Evolutionary conservation across 768 basidiomycete species (phyloP).

Genomic region (Mycena alexandri): DNA sequence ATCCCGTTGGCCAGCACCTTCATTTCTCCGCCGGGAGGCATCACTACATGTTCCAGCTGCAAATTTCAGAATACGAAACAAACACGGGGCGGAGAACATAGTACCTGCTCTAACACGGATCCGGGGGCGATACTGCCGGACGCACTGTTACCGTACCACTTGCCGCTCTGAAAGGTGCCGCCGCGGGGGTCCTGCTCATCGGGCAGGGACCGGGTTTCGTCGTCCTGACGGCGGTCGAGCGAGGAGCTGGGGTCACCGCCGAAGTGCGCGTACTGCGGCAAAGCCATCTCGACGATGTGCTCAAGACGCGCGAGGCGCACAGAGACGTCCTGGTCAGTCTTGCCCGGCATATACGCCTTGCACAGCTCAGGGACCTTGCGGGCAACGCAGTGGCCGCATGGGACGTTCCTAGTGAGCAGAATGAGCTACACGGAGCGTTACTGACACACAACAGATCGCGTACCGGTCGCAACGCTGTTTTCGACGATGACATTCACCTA

Average conservation of each 20-base stretch:
- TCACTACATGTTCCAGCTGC: slow-evolving; percentile 68
- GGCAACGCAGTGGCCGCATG: slow-evolving; percentile 72
- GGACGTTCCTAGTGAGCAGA: slow-evolving; percentile 32
- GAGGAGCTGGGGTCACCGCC: slow-evolving; percentile 46
- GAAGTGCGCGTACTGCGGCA: slow-evolving; percentile 78
- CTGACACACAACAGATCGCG: neutral
- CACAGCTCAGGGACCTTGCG: slow-evolving; percentile 91
- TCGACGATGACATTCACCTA: slow-evolving; percentile 78
- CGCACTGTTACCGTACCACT: slow-evolving; percentile 88
- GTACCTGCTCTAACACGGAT: slow-evolving; percentile 83
- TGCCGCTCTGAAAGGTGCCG: slow-evolving; percentile 85
- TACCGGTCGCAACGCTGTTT: slow-evolving; percentile 93
- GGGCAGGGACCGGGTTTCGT: slow-evolving; percentile 77
- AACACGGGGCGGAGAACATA: slow-evolving; percentile 19
- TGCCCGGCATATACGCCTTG: slow-evolving; percentile 90
- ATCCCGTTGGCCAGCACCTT: neutral
- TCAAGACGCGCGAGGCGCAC: slow-evolving; percentile 82
- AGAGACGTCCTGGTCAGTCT: slow-evolving; percentile 84
- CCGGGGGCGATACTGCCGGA: slow-evolving; percentile 87
- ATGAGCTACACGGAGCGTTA: neutral
- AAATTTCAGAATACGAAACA: slow-evolving; percentile 14
- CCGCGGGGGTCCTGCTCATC: slow-evolving; percentile 84
- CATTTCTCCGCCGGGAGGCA: slow-evolving; percentile 50
- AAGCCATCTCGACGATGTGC: slow-evolving; percentile 82
- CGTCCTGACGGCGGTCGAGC: slow-evolving; percentile 65